A percentile compares a stretch with the other conserved stretches of the same genome.
Conservation (phyloP, 768 basidiomycete species). For the Mycena olivaceomarginata region DNA sequence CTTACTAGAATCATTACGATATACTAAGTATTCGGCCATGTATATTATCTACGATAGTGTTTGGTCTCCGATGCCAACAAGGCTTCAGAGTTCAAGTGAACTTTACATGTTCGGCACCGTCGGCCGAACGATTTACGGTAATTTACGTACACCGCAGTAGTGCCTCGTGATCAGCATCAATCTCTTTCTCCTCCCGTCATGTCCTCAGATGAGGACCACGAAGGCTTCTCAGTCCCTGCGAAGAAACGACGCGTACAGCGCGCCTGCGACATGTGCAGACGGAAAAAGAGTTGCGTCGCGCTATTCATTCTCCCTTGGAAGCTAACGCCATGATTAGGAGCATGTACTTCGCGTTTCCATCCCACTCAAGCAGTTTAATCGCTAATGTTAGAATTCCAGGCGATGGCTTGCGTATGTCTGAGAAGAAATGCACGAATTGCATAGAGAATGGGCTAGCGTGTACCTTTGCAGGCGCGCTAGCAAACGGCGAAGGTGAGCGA, state of each 20-base stretch:
- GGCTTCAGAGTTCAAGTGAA: no score
- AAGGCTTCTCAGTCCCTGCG: background rate
- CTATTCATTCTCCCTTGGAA: background rate
- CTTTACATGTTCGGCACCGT: no score
- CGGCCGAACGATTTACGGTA: no score
- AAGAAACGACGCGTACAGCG: conserved; percentile 17
- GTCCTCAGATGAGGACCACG: background rate
- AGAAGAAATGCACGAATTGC: conserved; percentile 12
- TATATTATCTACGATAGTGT: no score
- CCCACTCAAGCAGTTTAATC: background rate
- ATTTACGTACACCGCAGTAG: background rate
- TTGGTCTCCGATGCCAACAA: no score
- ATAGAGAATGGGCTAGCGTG: background rate
- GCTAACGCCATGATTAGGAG: background rate
- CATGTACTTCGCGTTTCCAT: background rate
- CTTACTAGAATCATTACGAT: no score
- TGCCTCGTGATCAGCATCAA: background rate
- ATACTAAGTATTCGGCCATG: no score
- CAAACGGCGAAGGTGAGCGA: background rate
- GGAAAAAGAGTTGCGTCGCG: background rate
- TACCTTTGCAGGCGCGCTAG: background rate
- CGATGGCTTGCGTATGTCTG: conserved; percentile 13
- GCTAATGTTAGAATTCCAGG: background rate
- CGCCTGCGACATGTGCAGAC: conserved; percentile 2
- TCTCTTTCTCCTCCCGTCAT: background rate